Evolutionary conservation across 1,284 basidiomycete genomes (phyloP).

Genomic region (Chondrostereum purpureum): DNA sequence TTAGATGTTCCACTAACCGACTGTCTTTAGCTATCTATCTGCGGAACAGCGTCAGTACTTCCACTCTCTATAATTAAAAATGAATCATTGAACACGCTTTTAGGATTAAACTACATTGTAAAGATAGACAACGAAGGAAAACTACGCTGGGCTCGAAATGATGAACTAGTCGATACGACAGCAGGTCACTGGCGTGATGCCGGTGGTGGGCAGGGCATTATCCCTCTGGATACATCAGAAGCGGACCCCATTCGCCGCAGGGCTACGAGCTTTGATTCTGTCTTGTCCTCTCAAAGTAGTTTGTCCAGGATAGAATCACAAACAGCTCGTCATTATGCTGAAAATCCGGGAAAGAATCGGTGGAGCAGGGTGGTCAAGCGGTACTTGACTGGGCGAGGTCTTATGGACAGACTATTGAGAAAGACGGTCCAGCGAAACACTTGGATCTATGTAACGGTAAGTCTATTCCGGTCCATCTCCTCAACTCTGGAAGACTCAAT

Average conservation of each 20-base stretch:
- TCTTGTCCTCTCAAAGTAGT: constrained; percentile 11
- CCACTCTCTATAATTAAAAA: background rate
- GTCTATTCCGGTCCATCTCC: too few species aligned
- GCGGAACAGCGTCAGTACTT: constrained; percentile 51
- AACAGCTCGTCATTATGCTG: constrained; percentile 45
- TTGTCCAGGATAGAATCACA: constrained; percentile 25
- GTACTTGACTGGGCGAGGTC: constrained; percentile 46
- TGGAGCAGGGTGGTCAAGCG: constrained; percentile 36
- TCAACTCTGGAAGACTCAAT: too few species aligned
- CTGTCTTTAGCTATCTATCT: constrained; percentile 48
- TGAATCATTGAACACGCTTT: constrained; percentile 1
- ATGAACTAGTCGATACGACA: constrained; percentile 57
- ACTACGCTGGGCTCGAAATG: constrained; percentile 66
- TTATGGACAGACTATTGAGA: constrained; percentile 50
- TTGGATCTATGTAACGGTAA: constrained; percentile 63
- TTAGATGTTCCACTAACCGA: constrained; percentile 5
- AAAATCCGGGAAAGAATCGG: constrained; percentile 24
- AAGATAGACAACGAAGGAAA: constrained; percentile 57
- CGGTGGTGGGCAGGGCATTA: constrained; percentile 50
- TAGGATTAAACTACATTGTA: constrained; percentile 65
- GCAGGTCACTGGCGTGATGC: constrained; percentile 60
- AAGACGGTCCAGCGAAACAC: constrained; percentile 60
- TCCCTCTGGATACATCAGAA: constrained; percentile 34
- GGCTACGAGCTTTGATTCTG: constrained; percentile 21
- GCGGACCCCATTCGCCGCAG: constrained; percentile 13